These are phyloP conservation scores for Populus nigra DNA, from an alignment of 345 rosid genomes.

Conservation along the genomic window DNA sequence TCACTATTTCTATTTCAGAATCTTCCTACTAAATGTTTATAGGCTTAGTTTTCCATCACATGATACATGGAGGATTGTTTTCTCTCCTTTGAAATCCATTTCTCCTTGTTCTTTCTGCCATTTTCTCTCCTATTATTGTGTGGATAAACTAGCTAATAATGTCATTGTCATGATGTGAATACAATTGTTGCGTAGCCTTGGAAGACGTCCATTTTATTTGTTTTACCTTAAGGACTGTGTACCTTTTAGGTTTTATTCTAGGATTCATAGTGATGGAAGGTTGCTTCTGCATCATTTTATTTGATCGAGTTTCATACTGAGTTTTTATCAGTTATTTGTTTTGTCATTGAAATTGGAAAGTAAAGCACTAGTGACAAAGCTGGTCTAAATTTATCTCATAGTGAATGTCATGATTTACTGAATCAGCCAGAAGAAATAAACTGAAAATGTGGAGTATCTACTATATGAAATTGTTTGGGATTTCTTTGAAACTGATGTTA, in stretches of 20 bases:
- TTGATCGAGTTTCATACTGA: neutral
- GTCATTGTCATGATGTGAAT: neutral
- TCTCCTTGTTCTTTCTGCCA: neutral
- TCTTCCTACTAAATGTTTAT: neutral
- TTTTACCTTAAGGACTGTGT: neutral
- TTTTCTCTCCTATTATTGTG: neutral
- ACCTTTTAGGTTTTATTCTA: neutral
- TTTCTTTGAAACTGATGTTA: constrained; percentile 20
- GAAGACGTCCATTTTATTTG: neutral
- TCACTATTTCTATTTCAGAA: neutral
- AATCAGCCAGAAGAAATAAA: neutral
- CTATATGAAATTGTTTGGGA: neutral
- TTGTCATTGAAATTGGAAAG: neutral
- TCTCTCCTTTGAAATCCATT: neutral
- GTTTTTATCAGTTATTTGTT: neutral
- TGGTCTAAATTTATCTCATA: neutral
- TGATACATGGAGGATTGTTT: neutral
- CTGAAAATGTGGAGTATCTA: neutral
- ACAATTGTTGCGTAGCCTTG: neutral
- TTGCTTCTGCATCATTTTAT: neutral
- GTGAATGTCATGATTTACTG: neutral
- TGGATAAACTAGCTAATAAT: neutral
- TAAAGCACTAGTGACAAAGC: neutral
- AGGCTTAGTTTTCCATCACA: neutral
- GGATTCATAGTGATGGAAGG: neutral